Conservation (phyloP, 2,329 filamentous ascomycete genomes). For the Lachnellula hyalina region DNA sequence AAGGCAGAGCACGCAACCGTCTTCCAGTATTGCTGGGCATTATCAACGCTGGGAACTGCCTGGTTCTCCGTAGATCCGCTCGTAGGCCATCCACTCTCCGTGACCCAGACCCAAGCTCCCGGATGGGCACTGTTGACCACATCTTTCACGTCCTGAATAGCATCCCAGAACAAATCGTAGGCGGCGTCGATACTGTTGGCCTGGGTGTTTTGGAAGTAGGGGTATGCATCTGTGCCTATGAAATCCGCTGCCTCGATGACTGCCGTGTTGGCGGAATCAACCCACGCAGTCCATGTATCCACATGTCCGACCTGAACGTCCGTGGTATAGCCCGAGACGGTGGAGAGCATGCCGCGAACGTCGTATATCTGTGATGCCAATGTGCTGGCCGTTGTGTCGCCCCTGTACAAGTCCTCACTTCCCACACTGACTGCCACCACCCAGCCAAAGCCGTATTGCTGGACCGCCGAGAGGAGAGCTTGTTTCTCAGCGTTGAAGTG, state of each 20-base stretch:
- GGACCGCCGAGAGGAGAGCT: conserved; percentile 52
- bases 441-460: conserved; percentile 51
- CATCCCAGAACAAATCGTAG: conserved; percentile 46
- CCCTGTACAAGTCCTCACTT: conserved; percentile 62
- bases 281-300: conserved; percentile 63
- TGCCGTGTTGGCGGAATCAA: conserved; percentile 51
- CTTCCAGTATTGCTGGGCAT: conserved; percentile 60
- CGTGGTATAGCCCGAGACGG: conserved; percentile 41
- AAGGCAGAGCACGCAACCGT: conserved; percentile 55
- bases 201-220: conserved; percentile 57
- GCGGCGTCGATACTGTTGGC: conserved; percentile 52
- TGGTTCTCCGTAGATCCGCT: conserved; percentile 48
- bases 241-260: conserved; percentile 61
- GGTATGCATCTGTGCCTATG: conserved; percentile 60
- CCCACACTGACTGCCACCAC: conserved; percentile 62
- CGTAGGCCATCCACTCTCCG: conserved; percentile 62
- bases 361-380: conserved; percentile 44
- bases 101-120: conserved; percentile 54
- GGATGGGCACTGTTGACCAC: conserved; percentile 38
- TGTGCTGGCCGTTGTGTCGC: conserved; percentile 36
- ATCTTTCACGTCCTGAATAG: conserved; percentile 29
- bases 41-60: conserved; percentile 49
- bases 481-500: conserved; percentile 56
- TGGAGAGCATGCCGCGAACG: conserved; percentile 47
- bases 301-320: conserved; percentile 58